These are phyloP conservation scores for Globisporangium apiculatum DNA, from an alignment of 352 stramenopile species.

Conservation along the genomic window DNA sequence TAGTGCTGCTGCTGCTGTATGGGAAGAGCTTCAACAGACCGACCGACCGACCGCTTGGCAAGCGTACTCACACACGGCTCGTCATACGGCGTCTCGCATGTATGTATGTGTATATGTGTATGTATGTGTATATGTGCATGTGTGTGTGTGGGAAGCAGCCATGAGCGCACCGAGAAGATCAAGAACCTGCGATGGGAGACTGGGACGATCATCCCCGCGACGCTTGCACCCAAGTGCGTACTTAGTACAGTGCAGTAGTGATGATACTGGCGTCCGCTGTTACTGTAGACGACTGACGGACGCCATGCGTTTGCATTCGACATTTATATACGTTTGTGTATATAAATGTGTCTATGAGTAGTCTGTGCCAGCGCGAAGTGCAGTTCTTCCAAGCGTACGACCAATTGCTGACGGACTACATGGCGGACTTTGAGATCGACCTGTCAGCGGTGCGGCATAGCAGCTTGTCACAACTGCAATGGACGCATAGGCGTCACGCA, in stretches of 20 bases:
- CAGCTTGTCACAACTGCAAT: not conserved
- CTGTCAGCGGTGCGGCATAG: slow-evolving; percentile 50
- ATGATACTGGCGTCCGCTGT: too few relatives aligned
- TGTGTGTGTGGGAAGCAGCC: slow-evolving; percentile 8
- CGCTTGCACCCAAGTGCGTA: slow-evolving; percentile 58
- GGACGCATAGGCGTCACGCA: not conserved
- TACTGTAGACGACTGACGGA: too few relatives aligned
- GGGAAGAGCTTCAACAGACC: too few relatives aligned
- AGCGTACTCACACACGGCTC: too few relatives aligned
- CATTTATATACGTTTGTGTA: not conserved
- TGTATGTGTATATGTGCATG: not conserved
- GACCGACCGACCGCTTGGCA: too few relatives aligned
- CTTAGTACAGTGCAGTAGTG: too few relatives aligned
- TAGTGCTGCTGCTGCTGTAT: not conserved
- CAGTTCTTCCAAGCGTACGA: slow-evolving; percentile 91
- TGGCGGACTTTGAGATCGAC: slow-evolving; percentile 84
- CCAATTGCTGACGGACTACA: slow-evolving; percentile 88
- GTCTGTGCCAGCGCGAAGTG: slow-evolving; percentile 74
- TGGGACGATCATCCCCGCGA: slow-evolving; percentile 77
- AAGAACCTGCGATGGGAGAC: slow-evolving; percentile 89
- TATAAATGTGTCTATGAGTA: slow-evolving; percentile 13
- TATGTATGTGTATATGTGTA: not conserved
- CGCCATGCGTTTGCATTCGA: too few relatives aligned
- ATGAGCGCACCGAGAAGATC: slow-evolving; percentile 81
- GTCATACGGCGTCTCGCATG: too few relatives aligned